Conservation (phyloP, 257 asterid genomes). For the Ehretia macrophylla region DNA sequence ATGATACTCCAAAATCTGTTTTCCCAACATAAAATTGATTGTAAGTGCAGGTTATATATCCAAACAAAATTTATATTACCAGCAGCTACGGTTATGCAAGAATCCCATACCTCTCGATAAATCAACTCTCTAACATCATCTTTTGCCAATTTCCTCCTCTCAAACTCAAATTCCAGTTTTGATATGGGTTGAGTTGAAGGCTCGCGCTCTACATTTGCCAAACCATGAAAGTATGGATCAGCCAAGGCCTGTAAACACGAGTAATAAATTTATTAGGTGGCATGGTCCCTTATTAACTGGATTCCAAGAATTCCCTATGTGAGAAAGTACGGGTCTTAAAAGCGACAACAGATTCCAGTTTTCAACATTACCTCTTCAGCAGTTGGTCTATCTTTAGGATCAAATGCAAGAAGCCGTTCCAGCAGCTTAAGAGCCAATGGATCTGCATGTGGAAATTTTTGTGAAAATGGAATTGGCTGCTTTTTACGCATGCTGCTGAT, state of each 20-base stretch:
- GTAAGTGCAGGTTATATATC: constrained; percentile 4
- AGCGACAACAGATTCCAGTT: constrained; percentile 8
- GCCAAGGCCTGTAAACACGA: constrained; percentile 55
- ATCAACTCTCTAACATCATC: constrained; percentile 95
- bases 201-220: constrained; percentile 82
- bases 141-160: constrained; percentile 77
- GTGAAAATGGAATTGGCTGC: constrained; percentile 65
- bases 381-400: constrained; percentile 89
- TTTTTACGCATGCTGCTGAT: constrained; percentile 83
- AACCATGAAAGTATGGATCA: constrained; percentile 76
- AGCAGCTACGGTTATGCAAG: not conserved
- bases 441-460: constrained; percentile 71
- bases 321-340: not conserved
- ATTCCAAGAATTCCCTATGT: not conserved
- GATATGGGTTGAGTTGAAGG: constrained; percentile 84
- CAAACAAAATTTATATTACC: constrained; percentile 6
- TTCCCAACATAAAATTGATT: constrained; percentile 13
- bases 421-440: constrained; percentile 76
- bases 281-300: not conserved
- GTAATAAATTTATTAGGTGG: constrained; percentile 7
- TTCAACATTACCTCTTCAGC: constrained; percentile 69
- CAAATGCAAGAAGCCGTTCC: constrained; percentile 82
- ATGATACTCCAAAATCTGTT: constrained; percentile 94
- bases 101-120: constrained; percentile 45
- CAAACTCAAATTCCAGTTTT: constrained; percentile 93